Evolutionary conservation across 2,329 filamentous ascomycete genomes (phyloP).

Genomic region (Exophiala mesophila): DNA sequence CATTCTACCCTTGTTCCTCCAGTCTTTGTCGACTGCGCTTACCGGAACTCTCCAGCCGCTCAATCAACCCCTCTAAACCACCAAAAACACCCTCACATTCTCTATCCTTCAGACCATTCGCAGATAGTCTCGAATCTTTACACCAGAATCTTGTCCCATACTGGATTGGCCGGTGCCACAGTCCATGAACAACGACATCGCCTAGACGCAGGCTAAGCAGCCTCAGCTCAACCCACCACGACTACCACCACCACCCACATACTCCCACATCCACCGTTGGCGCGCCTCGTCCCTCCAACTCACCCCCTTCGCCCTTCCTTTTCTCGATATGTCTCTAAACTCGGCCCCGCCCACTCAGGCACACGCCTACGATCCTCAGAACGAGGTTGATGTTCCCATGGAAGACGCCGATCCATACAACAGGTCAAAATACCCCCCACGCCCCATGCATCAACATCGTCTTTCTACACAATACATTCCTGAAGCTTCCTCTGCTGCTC

Average conservation of each 20-base stretch:
- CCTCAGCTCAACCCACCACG: neutral
- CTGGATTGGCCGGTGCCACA: neutral
- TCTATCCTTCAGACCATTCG: neutral
- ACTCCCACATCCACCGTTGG: constrained; percentile 6
- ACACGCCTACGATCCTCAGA: constrained; percentile 59
- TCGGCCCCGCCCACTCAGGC: constrained; percentile 55
- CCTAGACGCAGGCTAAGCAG: neutral
- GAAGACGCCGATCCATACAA: constrained; percentile 84
- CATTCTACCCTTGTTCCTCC: constrained; percentile 10
- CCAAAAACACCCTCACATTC: neutral
- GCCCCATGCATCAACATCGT: constrained; percentile 72
- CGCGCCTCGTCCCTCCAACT: constrained; percentile 9
- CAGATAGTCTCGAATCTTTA: neutral
- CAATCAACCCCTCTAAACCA: constrained; percentile 11
- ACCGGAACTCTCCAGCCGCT: constrained; percentile 13
- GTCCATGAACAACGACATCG: neutral
- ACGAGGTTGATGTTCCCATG: constrained; percentile 76
- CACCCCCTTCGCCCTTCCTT: neutral
- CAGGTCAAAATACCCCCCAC: constrained; percentile 78
- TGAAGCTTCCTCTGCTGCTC: constrained; percentile 75
- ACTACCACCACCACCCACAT: neutral
- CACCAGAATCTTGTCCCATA: neutral
- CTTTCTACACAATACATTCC: constrained; percentile 65
- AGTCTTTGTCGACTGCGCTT: constrained; percentile 23
- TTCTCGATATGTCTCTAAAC: constrained; percentile 45